Percentiles rank a stretch among this genome's conserved stretches.
Evolutionary conservation across 2,329 filamentous ascomycete species (phyloP).

Genomic region (Phialophora tarda): DNA sequence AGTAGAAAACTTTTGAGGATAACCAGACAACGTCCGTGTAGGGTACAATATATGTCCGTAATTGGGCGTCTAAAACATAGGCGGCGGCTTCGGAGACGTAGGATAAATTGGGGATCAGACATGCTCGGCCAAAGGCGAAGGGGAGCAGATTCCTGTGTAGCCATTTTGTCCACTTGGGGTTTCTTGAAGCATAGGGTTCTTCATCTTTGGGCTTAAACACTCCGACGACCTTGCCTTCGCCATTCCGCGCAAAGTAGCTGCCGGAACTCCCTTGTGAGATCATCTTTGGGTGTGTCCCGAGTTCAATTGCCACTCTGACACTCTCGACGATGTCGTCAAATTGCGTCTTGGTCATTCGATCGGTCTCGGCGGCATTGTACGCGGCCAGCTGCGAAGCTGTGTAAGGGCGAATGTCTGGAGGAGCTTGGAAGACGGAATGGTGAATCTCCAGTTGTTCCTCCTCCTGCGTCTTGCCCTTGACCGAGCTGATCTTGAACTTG

Average conservation of each 20-base stretch:
- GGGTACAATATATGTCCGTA: constrained; percentile 89
- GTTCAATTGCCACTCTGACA: constrained; percentile 85
- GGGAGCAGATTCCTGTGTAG: constrained; percentile 97
- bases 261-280: constrained; percentile 97
- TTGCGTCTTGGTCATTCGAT: constrained; percentile 74
- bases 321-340: constrained; percentile 91
- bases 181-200: constrained; percentile 94
- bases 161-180: constrained; percentile 99
- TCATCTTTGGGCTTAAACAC: constrained; percentile 99
- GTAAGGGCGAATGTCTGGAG: constrained; percentile 81
- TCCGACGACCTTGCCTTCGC: constrained; percentile 89
- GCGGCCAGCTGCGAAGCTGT: constrained; percentile 74
- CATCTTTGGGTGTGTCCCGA: constrained; percentile 91
- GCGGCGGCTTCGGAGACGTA: constrained; percentile 98
- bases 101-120: constrained; percentile 93
- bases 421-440: constrained; percentile 93
- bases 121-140: constrained; percentile 94
- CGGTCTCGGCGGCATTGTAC: constrained; percentile 58
- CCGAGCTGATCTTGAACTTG: constrained; percentile 87
- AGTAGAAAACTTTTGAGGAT: constrained; percentile 96
- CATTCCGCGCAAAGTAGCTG: constrained; percentile 94
- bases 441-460: constrained; percentile 94
- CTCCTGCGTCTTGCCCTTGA: constrained; percentile 74
- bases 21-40: constrained; percentile 95
- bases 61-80: constrained; percentile 88